Base-by-base conservation (phyloP, 2,329 filamentous ascomycete species). In the Aspergillus hiratsukae region DNA sequence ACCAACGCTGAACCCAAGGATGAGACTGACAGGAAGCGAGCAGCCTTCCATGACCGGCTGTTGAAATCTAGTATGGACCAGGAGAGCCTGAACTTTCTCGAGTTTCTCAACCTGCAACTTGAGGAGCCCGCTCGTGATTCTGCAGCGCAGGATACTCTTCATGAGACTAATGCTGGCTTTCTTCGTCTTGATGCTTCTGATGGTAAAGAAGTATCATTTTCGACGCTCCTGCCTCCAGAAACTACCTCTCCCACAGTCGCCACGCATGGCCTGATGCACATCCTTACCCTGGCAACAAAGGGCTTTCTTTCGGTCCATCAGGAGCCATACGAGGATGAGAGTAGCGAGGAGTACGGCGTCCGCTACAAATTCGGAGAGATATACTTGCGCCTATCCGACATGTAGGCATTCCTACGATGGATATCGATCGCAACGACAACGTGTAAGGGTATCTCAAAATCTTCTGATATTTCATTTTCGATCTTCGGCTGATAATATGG, bases 201-300 rank as follows among this genome's bases (percentile, higher is more conserved):
- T 17, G 10, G 14, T 27, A 55, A 49, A 25, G 59, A 61, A 23
- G 76, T 94, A 45, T 75, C 80, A 0, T 95, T 97, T 66, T 83
- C 87, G 48, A 76, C 84, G 50, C 74, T 96, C 9, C 83, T 94
- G 48, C 79, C 83, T n/a, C 81, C 84, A 0, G 67, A 67, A 9
- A 73, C 78, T 45, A 84, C 82, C 29, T 77, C 70, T 45, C 80
- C 78, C 37, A 76, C 83, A 29, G 85, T 90, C 11, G 89, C 87
- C 8, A 86, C 88, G 2, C 88, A 91, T 69, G 90, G 86, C 0
- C 87, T 90, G 68, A 84, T 88, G 74, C 89, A 94, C 69, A 80
- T 90, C 2, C 80, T 95, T 14, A 80, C 82, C 10, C 79, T 94
- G 46, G 86, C 84, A 5, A 90, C 85, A 2, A 90, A 86, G 72